Evolutionary conservation across 495 filamentous ascomycete genomes (phyloP), one percentile per base, ranked within the genome.

Genomic region (Xylaria longipes): DNA sequence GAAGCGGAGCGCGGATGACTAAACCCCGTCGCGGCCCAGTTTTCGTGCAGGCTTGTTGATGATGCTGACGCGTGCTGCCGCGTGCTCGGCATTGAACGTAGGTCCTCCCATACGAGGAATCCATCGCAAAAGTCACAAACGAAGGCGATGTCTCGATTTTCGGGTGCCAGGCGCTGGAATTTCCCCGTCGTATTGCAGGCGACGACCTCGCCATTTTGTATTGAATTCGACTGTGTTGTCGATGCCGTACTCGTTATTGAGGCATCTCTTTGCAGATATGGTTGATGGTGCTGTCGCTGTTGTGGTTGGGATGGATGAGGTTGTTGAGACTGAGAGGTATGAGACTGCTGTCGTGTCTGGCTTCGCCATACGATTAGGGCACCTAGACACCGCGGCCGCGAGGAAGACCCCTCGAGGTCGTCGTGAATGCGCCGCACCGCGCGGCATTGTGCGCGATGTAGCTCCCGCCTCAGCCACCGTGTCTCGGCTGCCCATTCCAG

Each of bases 91-190:
- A 85, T 81, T 4, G 72, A 73, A 56, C 73, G 75, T 64, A 86
- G 71, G 70, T 86, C 81, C 37, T 82, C 77, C 84, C 84, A 86
- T 29, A 86, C 77, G 15, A 86, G 70, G 50, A 80, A 82, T 9
- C 84, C 84, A 73, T 85, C 82, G 78, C 84, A 86, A 70, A 82
- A 86, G 73, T 86, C 81, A 73, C 84, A 86, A 0, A 85, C 79
- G 66, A 85, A 86, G 1, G 84, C 84, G 22, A 82, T 81, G 69
- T 85, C 82, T n/a, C 39, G 58, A 15, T 70, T 64, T 35, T 58
- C 68, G 11, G 68, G 68, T 4, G 31, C 68, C 46, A 84, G 75
- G 7, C 82, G 77, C 75, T 84, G 79, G 64, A 86, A 85, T 15
- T 33, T 61, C 4, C 71, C 71, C 33, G 68, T 70, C 3, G 58